Percentiles rank a stretch among this genome's conserved stretches.
Evolutionary conservation across 176 grass and related monocot genomes (phyloP).

Genomic region (Secale cereale): DNA sequence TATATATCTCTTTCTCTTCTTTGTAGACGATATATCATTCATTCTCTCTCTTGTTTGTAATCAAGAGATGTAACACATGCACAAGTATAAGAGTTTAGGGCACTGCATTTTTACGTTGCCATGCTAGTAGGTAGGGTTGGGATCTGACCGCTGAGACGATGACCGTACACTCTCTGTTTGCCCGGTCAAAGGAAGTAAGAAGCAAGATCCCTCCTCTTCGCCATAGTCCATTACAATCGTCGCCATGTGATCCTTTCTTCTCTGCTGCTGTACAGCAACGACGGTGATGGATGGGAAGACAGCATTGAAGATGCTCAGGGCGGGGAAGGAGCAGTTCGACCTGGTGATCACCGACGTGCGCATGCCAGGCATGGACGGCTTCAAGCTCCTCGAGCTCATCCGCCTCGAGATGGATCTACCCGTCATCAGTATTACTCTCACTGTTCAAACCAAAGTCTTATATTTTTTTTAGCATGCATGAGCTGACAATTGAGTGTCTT

Average conservation of each 20-base stretch:
- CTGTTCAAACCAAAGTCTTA: neutral
- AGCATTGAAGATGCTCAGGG: slow-evolving; percentile 41
- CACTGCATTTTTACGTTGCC: no score
- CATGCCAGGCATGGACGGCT: slow-evolving; percentile 60
- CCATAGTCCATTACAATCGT: neutral
- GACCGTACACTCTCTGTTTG: no score
- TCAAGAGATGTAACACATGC: no score
- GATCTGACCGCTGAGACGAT: no score
- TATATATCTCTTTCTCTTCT: no score
- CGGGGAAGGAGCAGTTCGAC: slow-evolving; percentile 45
- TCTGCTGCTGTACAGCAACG: slow-evolving; percentile 38
- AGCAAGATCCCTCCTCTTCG: no score
- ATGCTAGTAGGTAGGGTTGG: no score
- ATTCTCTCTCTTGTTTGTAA: no score
- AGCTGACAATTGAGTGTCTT: neutral
- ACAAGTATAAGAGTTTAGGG: no score
- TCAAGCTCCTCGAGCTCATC: slow-evolving; percentile 52
- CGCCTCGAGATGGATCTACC: slow-evolving; percentile 62
- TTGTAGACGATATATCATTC: no score
- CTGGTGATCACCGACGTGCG: slow-evolving; percentile 58
- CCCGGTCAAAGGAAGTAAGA: no score
- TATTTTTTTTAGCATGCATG: neutral
- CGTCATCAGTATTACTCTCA: slow-evolving; percentile 44
- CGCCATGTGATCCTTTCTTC: neutral
- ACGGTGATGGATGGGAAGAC: neutral